Conservation (phyloP, 2,329 filamentous ascomycete species). For the Trichoderma atrobrunneum region DNA sequence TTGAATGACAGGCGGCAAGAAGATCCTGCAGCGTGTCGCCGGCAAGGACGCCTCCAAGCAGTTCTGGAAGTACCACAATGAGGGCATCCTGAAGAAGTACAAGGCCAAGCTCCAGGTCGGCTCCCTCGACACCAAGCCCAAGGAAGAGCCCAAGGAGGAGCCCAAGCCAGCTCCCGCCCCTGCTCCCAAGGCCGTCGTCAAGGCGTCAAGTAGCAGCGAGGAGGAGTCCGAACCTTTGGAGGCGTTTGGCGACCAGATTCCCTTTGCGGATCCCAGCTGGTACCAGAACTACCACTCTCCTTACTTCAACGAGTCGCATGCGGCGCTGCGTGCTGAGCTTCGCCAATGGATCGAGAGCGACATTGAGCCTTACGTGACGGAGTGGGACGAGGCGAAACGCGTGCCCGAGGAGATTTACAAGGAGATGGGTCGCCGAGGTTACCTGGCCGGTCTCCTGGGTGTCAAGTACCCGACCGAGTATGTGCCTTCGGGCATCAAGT, state of each 20-base stretch:
- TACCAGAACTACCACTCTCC: conserved; percentile 95
- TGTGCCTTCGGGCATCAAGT: conserved; percentile 61
- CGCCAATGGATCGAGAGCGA: conserved; percentile 88
- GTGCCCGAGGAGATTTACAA: conserved; percentile 91
- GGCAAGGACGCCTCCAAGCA: conserved; percentile 66
- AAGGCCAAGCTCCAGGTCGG: conserved; percentile 73
- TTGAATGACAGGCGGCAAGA: conserved; percentile 53
- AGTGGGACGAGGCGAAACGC: conserved; percentile 95
- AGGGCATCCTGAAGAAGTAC: conserved; percentile 86
- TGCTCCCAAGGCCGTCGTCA: conserved; percentile 31
- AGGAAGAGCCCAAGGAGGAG: conserved; percentile 50
- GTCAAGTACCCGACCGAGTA: conserved; percentile 77
- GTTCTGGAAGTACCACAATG: conserved; percentile 78
- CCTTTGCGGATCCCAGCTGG: conserved; percentile 90
- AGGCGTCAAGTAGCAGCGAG: conserved; percentile 29
- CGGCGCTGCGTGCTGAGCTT: conserved; percentile 83
- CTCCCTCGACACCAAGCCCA: conserved; percentile 84
- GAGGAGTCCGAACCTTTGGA: conserved; percentile 71
- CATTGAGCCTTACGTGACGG: conserved; percentile 85
- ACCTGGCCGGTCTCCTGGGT: conserved; percentile 87
- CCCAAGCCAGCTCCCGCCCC: conserved; percentile 38
- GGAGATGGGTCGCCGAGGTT: conserved; percentile 89
- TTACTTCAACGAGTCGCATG: conserved; percentile 94
- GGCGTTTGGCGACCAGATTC: conserved; percentile 79
- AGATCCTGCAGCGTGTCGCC: conserved; percentile 61